Base-by-base conservation (phyloP, 2,329 filamentous ascomycete species). In the Trichoderma asperellum region DNA sequence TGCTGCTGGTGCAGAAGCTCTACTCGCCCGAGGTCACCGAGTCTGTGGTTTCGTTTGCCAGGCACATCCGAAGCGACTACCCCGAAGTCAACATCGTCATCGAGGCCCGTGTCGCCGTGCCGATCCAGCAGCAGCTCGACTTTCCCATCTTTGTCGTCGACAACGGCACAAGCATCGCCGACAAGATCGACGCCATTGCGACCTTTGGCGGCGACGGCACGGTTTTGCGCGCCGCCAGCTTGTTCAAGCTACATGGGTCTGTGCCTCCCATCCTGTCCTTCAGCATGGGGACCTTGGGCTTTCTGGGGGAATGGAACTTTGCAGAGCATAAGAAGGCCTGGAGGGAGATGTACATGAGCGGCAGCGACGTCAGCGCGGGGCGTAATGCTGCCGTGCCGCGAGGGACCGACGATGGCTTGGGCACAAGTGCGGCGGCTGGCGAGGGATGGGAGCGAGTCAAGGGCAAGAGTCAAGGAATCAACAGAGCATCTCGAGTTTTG, bases 281-380 rank as follows among this genome's bases (percentile, higher is more conserved):
- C 77, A 97, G 94, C 77, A 97, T 99, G 93, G 96, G 96, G 6
- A 96, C 95, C 0, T 83, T 99, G 0, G 96, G 96, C 0, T 99
- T 99, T 74, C 82, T 99, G 8, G 94, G 95, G 18, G 95, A 98
- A 80, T 99, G 95, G 94, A 96, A 96, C 75, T 98, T 98, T 77
- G 85, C 86, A 7, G 94, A 98, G 75, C 93, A 96, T 82, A 97
- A 97, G 81, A 87, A 92, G 60, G 96, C 96, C 0, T 97, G 96
- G 82, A 85, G 93, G 60, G 93, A 97, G 77, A 93, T 96, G 65
- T 97, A 96, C 81, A 96, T 97, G 92, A 88, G 86, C 74, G 87
- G 87, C 2, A 87, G 85, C 72, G 81, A 83, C 56, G 85, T 87
- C 10, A 78, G 83, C 2, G 81, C 81, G 4, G 81, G 81, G 73